Percentiles rank a stretch among this genome's conserved stretches.
These are phyloP conservation scores for Phellinidium pouzarii DNA, from an alignment of 1,284 basidiomycete genomes.

Conservation along the genomic window DNA sequence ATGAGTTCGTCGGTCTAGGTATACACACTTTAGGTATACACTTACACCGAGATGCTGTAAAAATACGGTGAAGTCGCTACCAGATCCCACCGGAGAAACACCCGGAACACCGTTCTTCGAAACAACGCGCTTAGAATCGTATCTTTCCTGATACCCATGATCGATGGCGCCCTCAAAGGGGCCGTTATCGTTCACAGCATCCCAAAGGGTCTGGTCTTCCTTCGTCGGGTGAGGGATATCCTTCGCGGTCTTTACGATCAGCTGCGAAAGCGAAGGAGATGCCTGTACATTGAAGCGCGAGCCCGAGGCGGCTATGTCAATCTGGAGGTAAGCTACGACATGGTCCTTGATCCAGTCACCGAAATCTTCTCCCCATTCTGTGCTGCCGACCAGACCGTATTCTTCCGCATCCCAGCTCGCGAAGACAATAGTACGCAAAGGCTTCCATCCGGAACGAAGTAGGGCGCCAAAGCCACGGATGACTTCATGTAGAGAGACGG, in stretches of 20 bases:
- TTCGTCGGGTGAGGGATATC: constrained; percentile 59
- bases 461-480: constrained; percentile 78
- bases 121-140: constrained; percentile 24
- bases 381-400: constrained; percentile 84
- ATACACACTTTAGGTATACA: neutral
- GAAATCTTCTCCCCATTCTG: constrained; percentile 90
- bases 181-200: constrained; percentile 52
- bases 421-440: constrained; percentile 81
- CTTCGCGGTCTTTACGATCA: constrained; percentile 62
- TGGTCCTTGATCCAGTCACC: constrained; percentile 70
- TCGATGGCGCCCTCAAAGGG: constrained; percentile 37
- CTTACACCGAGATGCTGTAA: constrained; percentile 51
- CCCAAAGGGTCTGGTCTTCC: constrained; percentile 53
- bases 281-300: constrained; percentile 48
- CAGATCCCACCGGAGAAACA: constrained; percentile 42
- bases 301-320: constrained; percentile 68
- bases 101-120: constrained; percentile 30
- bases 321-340: constrained; percentile 85
- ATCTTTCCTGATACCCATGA: constrained; percentile 25
- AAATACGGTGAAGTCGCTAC: constrained; percentile 82
- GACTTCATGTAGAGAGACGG: constrained; percentile 80
- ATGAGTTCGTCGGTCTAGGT: too few species aligned
- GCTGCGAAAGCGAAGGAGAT: constrained; percentile 74
- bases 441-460: constrained; percentile 77
- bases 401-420: constrained; percentile 95